A percentile compares a stretch with the other conserved stretches of the same genome.
Evolutionary conservation across 768 basidiomycete genomes (phyloP).

Genomic region (Hemileccinum impolitum): DNA sequence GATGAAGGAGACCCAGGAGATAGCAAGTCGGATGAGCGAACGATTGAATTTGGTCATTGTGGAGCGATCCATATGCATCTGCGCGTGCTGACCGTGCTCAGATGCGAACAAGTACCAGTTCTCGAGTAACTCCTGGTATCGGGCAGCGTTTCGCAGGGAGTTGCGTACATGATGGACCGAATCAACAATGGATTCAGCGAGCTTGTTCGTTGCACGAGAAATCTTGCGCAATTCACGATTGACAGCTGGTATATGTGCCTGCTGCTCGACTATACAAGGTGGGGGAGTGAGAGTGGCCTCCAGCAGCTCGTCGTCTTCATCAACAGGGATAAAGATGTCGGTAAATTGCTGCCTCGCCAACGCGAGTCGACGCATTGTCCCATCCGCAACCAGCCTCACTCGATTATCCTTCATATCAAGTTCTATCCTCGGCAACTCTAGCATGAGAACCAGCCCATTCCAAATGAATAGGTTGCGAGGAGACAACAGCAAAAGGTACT

Average conservation of each 20-base stretch:
- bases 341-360: slow-evolving; percentile 75
- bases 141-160: slow-evolving; percentile 55
- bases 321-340: slow-evolving; percentile 56
- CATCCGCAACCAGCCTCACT: slow-evolving; percentile 91
- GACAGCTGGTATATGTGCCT: slow-evolving; percentile 87
- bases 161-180: slow-evolving; percentile 85
- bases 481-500: slow-evolving; percentile 84
- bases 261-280: slow-evolving; percentile 67
- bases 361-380: slow-evolving; percentile 70
- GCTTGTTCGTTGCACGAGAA: slow-evolving; percentile 78
- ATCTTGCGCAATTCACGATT: slow-evolving; percentile 91
- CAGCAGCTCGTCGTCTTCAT: slow-evolving; percentile 58
- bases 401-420: slow-evolving; percentile 81
- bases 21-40: slow-evolving; percentile 83
- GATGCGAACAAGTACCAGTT: slow-evolving; percentile 98
- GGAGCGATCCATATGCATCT: slow-evolving; percentile 79
- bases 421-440: slow-evolving; percentile 73
- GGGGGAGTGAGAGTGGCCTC: slow-evolving; percentile 41
- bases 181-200: slow-evolving; percentile 90
- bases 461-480: slow-evolving; percentile 86
- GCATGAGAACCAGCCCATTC: slow-evolving; percentile 83
- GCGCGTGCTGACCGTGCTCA: slow-evolving; percentile 88
- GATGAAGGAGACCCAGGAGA: slow-evolving; percentile 98
- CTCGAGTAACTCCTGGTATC: slow-evolving; percentile 81
- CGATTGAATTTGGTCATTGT: slow-evolving; percentile 75